Base-by-base conservation (phyloP, 805 yeast species). In the Lachancea thermotolerans region DNA sequence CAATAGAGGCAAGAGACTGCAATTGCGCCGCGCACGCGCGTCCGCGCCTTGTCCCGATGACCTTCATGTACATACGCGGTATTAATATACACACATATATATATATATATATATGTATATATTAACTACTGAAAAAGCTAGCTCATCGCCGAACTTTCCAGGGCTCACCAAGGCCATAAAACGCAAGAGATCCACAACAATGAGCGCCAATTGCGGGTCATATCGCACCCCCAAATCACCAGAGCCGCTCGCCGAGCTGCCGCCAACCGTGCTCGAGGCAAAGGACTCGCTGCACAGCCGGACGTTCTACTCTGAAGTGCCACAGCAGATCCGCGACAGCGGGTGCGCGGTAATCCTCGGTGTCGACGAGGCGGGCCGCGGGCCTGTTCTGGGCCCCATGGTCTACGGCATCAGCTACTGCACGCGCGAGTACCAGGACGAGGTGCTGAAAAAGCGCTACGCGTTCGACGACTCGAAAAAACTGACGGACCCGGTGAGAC, bases 291-390 rank as follows among this genome's bases (percentile, higher is more conserved):
- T 59, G 2, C 67, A 63, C 44, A 56, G 85, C 1, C 58, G 72
- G 12, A 74, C 85, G 0, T 77, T 70, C 54, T 66, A 62, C 35
- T 72, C 85, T 0, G 67, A 64, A 0, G 64, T 81, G 2, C 89
- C 89, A 0, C 41, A 37, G 2, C 48, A 37, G 8, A 59, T 78
- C 15, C 30, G 44, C 10, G 57, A 57, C 2, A 47, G 67, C 35
- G 66, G 70, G 1, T 47, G 53, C 1, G 69, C 74, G 0, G 74
- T 81, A 1, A 63, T 71, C 3, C 65, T 93, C 10, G 99, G 99
- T 1, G 95, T 93, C 1, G 99, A 93, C 64, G 99, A 93, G 62
- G 99, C 99, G 0, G 99, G 99, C 1, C 74, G 99, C 53, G 99
- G 99, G 0, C 99, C 99, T 0, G 97, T 95, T 0, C 57, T 95